These are phyloP conservation scores for Diutina rugosa DNA, from an alignment of 1,139 yeast genomes.

Conservation along the genomic window DNA sequence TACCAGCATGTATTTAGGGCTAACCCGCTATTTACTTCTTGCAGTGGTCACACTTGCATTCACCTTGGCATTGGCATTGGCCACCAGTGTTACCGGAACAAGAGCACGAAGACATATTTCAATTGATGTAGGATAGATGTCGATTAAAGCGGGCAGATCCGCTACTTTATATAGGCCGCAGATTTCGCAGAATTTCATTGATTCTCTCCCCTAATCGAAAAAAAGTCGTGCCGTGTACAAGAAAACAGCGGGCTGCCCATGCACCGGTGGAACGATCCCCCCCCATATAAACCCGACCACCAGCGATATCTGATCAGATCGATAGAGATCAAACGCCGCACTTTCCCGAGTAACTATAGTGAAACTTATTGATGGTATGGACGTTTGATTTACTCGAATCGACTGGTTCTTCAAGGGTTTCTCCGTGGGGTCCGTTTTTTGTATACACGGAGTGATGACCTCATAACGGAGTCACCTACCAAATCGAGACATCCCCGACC, in stretches of 20 bases:
- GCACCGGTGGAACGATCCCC: background rate
- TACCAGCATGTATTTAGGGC: background rate
- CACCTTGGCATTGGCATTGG: background rate
- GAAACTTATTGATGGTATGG: too few relatives aligned
- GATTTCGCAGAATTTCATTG: background rate
- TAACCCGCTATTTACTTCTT: background rate
- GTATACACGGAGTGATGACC: too few relatives aligned
- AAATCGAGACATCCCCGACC: too few relatives aligned
- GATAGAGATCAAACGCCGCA: too few relatives aligned
- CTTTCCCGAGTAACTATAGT: too few relatives aligned
- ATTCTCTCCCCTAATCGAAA: background rate
- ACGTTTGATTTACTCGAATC: too few relatives aligned
- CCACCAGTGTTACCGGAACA: background rate
- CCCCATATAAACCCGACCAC: too few relatives aligned
- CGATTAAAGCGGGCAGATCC: background rate
- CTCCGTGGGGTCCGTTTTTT: too few relatives aligned
- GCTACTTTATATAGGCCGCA: background rate
- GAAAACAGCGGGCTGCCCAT: too few relatives aligned
- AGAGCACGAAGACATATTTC: background rate
- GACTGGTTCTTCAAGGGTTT: too few relatives aligned
- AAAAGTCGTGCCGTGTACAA: background rate
- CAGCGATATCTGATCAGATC: too few relatives aligned
- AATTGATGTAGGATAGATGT: background rate
- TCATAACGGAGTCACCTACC: too few relatives aligned
- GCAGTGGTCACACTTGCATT: slow-evolving; percentile 1